Evolutionary conservation across 1,139 yeast species (phyloP).

Genomic region (Suhomyces maxii): DNA sequence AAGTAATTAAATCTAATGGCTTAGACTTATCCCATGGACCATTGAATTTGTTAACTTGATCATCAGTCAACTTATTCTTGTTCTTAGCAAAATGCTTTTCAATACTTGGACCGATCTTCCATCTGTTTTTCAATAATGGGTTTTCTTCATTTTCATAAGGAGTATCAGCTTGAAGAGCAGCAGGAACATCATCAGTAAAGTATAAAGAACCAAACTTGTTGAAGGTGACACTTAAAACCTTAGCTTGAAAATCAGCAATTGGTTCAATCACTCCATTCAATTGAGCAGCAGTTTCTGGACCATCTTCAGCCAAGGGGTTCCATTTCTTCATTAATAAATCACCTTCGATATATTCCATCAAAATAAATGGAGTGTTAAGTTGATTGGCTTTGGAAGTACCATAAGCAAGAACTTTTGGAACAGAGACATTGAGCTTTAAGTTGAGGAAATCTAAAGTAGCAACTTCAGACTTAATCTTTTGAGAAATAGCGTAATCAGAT

Average conservation of each 20-base stretch:
- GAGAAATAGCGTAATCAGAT: constrained; percentile 59
- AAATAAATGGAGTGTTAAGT: constrained; percentile 69
- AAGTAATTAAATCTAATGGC: constrained; percentile 60
- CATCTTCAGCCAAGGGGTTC: constrained; percentile 69
- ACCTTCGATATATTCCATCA: constrained; percentile 79
- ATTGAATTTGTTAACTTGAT: constrained; percentile 44
- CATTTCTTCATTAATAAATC: constrained; percentile 82
- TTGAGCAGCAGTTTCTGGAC: constrained; percentile 38
- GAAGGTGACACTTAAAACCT: constrained; percentile 55
- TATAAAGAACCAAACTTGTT: constrained; percentile 80
- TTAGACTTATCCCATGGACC: constrained; percentile 76
- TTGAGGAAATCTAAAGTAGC: constrained; percentile 86
- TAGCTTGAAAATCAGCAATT: constrained; percentile 58
- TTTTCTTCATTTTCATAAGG: constrained; percentile 71
- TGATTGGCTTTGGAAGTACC: constrained; percentile 63
- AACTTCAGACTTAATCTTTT: constrained; percentile 81
- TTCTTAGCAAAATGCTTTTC: constrained; percentile 78
- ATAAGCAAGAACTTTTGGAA: constrained; percentile 78
- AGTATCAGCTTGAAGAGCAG: constrained; percentile 36
- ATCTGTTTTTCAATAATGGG: constrained; percentile 57
- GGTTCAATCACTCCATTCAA: constrained; percentile 61
- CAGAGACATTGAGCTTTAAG: constrained; percentile 52
- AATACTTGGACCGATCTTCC: constrained; percentile 89
- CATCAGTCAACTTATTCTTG: constrained; percentile 48
- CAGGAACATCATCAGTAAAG: constrained; percentile 61